phyloP scores from a whole-genome alignment of 2,329 filamentous ascomycete species.

The Nakataea oryzae region DNA sequence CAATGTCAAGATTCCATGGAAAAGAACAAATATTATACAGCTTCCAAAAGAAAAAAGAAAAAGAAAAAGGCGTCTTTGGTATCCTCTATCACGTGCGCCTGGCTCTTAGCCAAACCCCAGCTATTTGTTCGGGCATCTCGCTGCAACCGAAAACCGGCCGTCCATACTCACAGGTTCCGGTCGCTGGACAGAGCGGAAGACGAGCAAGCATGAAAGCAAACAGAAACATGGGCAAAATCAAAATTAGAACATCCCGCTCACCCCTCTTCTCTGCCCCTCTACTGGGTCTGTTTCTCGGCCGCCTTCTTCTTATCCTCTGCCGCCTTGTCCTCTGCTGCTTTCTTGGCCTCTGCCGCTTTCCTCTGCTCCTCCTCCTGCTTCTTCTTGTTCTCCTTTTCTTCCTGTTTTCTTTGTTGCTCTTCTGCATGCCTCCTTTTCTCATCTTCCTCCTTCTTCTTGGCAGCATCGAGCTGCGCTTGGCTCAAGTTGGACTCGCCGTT shows the following conservation, averaged over 20 bases:
- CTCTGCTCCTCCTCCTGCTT: slow-evolving; percentile 4
- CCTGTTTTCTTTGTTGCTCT: slow-evolving; percentile 2
- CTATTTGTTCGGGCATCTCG: background rate
- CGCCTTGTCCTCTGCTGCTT: background rate
- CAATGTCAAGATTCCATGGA: background rate
- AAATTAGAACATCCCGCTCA: background rate
- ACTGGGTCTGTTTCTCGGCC: background rate
- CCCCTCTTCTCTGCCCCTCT: background rate
- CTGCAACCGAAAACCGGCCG: background rate
- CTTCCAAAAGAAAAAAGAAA: background rate
- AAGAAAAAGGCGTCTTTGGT: background rate
- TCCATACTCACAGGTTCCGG: background rate
- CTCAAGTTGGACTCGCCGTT: slow-evolving; percentile 16
- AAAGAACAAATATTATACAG: background rate
- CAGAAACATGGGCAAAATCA: background rate
- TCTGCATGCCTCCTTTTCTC: slow-evolving; percentile 4
- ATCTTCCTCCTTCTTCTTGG: slow-evolving; percentile 7
- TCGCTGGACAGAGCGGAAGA: background rate
- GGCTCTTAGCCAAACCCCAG: background rate
- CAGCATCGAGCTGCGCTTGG: slow-evolving; percentile 6
- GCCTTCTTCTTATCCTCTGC: background rate
- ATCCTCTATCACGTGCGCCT: background rate
- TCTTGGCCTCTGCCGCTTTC: slow-evolving; percentile 1
- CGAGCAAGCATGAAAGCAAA: background rate
- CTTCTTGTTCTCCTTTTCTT: slow-evolving; percentile 3